Base-by-base conservation (phyloP, 441 rosid species). In the Jatropha podagrica region DNA sequence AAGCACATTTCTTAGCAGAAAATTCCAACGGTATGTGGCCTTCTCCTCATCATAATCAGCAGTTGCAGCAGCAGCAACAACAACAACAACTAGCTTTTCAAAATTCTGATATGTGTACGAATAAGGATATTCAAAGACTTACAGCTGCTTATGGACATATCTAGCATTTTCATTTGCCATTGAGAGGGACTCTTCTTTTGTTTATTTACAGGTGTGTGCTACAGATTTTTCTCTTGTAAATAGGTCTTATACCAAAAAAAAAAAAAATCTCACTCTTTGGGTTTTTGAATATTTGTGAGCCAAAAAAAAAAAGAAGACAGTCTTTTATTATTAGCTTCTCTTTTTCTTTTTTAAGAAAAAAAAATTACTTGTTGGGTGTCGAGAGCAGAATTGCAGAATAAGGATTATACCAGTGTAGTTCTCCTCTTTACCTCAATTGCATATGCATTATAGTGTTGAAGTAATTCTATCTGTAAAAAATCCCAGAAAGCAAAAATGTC, bases 91-190 rank as follows among this genome's bases (percentile, higher is more conserved):
- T 51, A 54, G 15, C 71, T 41, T 63, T 76, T 55, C 88, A 82
- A 52, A 76, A 65, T 80, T 73, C 88, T 62, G 85, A 73, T 62
- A 74, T 79, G 23, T 84, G 77, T 51, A 74, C 80, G n/a, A 86
- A 81, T 26, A 86, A 83, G 74, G 88, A 88, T 41, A 78, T 86
- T 56, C 89, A 85, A 69, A 85, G 88, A 81, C 84, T 86, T 51
- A 77, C 87, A 13, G 87, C 90, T 15, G 74, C 86, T 0, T 86
- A 83, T 80, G 91, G 89, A 74, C 81, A 79, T 60, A 83, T 88
- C 64, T 85, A 85, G 81, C 76, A 20, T 58, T 58, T 56, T 58
- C 20, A 65, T 60, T 75, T 54, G 61, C 63, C n/a, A 42, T 51
- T 23, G 32, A 23, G 23, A 23, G 23, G 68, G 56, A 69, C 44